phyloP scores from a whole-genome alignment of 106 monocot genomes.

The Dendrobium huoshanense region DNA sequence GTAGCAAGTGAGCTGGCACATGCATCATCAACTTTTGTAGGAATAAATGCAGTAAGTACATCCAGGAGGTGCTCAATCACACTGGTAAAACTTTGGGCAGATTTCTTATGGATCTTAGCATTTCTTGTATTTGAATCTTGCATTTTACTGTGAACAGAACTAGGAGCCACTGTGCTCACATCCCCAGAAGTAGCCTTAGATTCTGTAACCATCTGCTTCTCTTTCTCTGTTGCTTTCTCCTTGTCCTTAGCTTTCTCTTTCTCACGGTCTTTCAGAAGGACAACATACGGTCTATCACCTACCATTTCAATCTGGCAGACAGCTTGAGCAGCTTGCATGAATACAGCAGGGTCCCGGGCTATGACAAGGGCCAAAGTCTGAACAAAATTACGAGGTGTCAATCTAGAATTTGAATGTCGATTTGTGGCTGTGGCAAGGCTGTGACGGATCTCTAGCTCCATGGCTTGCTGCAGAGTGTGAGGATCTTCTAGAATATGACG shows the following conservation, averaged over 20 bases:
- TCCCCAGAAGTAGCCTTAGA: conserved; percentile 31
- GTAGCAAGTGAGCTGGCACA: conserved; percentile 31
- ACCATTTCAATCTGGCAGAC: conserved; percentile 93
- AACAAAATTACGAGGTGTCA: conserved; percentile 79
- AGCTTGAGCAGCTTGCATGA: conserved; percentile 81
- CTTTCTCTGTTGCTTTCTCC: conserved; percentile 69
- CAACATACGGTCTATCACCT: conserved; percentile 84
- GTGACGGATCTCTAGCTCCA: conserved; percentile 96
- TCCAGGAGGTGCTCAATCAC: conserved; percentile 91
- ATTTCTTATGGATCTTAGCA: conserved; percentile 66
- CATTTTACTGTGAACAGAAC: conserved; percentile 29
- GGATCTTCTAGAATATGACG: conserved; percentile 98
- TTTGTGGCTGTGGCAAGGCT: conserved; percentile 62
- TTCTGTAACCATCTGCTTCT: conserved; percentile 32
- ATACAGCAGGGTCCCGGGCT: conserved; percentile 72
- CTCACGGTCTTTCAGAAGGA: conserved; percentile 84
- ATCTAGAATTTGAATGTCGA: conserved; percentile 76
- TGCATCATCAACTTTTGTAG: conserved; percentile 35
- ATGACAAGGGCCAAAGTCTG: conserved; percentile 82
- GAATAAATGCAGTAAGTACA: conserved; percentile 49
- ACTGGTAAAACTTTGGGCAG: conserved; percentile 79
- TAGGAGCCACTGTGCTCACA: conserved; percentile 8
- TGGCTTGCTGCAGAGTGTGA: conserved; percentile 93
- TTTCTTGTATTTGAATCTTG: conserved; percentile 56
- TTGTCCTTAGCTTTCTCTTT: conserved; percentile 87